Evolutionary conservation across 2,329 filamentous ascomycete genomes (phyloP).

Genomic region (Fusarium liriodendri): DNA sequence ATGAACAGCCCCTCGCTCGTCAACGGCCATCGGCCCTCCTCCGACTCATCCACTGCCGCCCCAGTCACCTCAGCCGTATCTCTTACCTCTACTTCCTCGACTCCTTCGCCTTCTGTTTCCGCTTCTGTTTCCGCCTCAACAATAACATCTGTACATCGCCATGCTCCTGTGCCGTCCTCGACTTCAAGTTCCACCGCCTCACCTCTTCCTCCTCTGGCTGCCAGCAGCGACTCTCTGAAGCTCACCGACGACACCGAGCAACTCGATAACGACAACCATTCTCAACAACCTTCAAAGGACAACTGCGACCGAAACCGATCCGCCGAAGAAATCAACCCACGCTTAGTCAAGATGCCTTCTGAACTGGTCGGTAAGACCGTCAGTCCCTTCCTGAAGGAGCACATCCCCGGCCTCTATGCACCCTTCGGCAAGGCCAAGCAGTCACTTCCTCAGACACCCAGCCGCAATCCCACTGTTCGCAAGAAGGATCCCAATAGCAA

Average conservation of each 20-base stretch:
- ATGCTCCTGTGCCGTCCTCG: slow-evolving; percentile 30
- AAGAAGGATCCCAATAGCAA: slow-evolving; percentile 79
- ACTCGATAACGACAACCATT: slow-evolving; percentile 20
- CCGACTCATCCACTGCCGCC: slow-evolving; percentile 28
- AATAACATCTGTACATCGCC: slow-evolving; percentile 32
- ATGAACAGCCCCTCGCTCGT: slow-evolving; percentile 42
- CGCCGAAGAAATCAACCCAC: slow-evolving; percentile 60
- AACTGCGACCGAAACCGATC: slow-evolving; percentile 64
- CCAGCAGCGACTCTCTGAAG: slow-evolving; percentile 29
- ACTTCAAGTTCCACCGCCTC: slow-evolving; percentile 19
- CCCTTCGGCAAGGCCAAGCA: slow-evolving; percentile 73
- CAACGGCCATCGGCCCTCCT: slow-evolving; percentile 40
- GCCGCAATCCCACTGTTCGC: slow-evolving; percentile 42
- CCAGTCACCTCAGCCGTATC: slow-evolving; percentile 14
- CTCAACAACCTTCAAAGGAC: slow-evolving; percentile 49
- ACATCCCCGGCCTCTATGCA: slow-evolving; percentile 90
- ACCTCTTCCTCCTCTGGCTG: slow-evolving; percentile 12
- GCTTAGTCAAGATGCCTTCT: slow-evolving; percentile 67
- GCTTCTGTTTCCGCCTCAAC: slow-evolving; percentile 5
- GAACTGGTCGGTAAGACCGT: slow-evolving; percentile 82
- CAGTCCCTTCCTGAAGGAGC: slow-evolving; percentile 88
- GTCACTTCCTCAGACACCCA: slow-evolving; percentile 23
- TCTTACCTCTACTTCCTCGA: slow-evolving; percentile 24
- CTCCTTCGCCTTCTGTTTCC: slow-evolving; percentile 26
- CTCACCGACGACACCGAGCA: slow-evolving; percentile 20